Evolutionary conservation across 140 eudicot species (phyloP), one percentile per base, ranked within the genome.

Genomic region (Flaveria floridana): DNA sequence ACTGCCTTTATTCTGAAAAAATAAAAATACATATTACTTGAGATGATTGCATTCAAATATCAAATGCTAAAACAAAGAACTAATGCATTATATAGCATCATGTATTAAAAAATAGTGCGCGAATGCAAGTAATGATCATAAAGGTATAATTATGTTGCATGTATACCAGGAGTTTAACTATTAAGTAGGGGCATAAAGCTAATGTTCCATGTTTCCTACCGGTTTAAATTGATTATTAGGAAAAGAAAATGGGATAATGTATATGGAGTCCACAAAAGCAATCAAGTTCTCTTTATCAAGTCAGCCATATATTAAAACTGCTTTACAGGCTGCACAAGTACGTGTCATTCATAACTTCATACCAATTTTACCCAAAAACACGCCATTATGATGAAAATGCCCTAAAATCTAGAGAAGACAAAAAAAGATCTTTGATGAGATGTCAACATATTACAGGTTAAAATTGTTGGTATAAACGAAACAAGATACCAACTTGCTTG

Each of bases 1-100:
- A 75, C 80, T 51, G 73, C 68, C 86, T 57, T 74, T 76, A 72
- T 82, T 75, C 92, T 86, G 80, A 16, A 59, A 37, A 47, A 69
- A 75, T 3, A 61, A 58, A 66, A 18, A 30, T 30, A 30, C 4
- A 5, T 3, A 3, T 70, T 15, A 51, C 44, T 58, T 64, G 21
- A 46, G 13, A 37, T 8, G 18, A 39, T 80, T 46, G 52, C 65
- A 26, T 59, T 69, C n/a, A 53, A 58, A 80, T 25, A 70, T 69
- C 73, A 48, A 65, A 16, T 50, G 66, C 25, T 57, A 64, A 71
- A 66, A 52, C 58, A 70, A 37, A 76, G 5, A 72, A 34, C 15
- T 13, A 25, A 67, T 26, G 56, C 56, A 74, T 23, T 18, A 47
- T 30, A 39, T 44, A 79, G 37, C 74, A 61, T 62, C 57, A 78